Base-by-base conservation (phyloP, 2,329 filamentous ascomycete species). In the Aspergillus bombycis region DNA sequence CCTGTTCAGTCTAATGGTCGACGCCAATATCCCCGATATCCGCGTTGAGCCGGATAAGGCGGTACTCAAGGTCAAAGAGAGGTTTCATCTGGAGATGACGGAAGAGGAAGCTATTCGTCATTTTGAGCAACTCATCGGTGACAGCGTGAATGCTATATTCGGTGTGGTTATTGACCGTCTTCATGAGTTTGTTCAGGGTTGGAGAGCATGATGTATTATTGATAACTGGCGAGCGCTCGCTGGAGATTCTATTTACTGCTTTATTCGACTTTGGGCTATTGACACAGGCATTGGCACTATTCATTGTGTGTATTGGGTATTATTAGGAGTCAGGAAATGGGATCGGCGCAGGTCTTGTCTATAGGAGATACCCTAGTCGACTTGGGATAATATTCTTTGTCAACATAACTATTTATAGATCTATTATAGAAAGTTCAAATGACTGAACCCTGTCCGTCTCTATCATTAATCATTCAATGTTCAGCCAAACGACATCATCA, bases 21-120 rank as follows among this genome's bases (percentile, higher is more conserved):
- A 98, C 76, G 94, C 95, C 45, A 97, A 97, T 74, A 97, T 99
- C 64, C 95, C 94, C 0, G 96, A 98, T 71, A 96, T 99, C 73
- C 89, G 91, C 63, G 85, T 96, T 26, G 93, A 97, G 80, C 91
- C 93, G 12, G 94, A 97, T 78, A 96, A 96, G 80, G 94, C 93
- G 12, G 94, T 98, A 19, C 82, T 94, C 71, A 99, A 98, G 80
- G 94, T 99, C 6, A 90, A 95, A 75, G 95, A 99, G 80, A 84
- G 95, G 43, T 97, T 99, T 77, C 93, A 96, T 79, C 78, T 99
- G 57, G 94, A 97, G 74, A 86, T 96, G 75, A 91, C 85, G 55
- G 95, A 99, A 77, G 94, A 97, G 74, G 94, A 98, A 73, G 94
- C 95, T 1, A 91, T 97, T 64, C 82, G 91, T 57, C 89, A 94